Base-by-base conservation (phyloP, 1,139 yeast genomes). In the Geotrichum restrictum region DNA sequence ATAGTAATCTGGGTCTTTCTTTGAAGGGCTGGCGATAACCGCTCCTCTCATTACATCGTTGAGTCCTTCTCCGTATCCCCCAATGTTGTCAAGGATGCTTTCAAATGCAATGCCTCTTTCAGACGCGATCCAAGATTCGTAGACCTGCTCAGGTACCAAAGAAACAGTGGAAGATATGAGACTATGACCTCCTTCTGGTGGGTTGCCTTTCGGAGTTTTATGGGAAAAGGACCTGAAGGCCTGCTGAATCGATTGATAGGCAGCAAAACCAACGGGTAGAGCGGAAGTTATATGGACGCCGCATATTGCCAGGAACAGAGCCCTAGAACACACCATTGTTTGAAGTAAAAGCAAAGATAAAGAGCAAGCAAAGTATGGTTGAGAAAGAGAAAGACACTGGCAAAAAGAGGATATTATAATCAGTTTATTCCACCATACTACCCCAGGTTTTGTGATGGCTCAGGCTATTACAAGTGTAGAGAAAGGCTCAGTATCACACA, bases 21-120 rank as follows among this genome's bases (percentile, higher is more conserved):
- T 77, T 0, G 95, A 87, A 2, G 96, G 95, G 7, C 95, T 83
- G 0, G 98, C 98, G 57, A 91, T 75, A 3, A 88, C 85, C 2
- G 80, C 88, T 27, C 97, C 97, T 8, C 73, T 69, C 1, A 74
- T 64, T 1, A 84, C 85, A 43, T 74, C 77, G 1, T 65, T 65
- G 1, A 65, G 59, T 10, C 61, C 61, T 10, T 65, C 61, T 6
- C 53, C 63, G 40, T 60, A 66, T 53, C 85, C 85, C 3, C 89
- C 91, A 53, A 85, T 80, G 63, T 87, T 87, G 32, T 73, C 67
- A 43, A 86, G 68, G 27, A 87, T 78, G 31, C 78, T 73, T 18
- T 74, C 65, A 62, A 85, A 79, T 0, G 88, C 75, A 21, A 74
- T 66, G 1, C 70, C 66, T 19, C 70, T 69, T 63, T 87, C 88